Evolutionary conservation across 2,329 filamentous ascomycete genomes (phyloP).

Genomic region (Chrysoporthe deuterocubensis): DNA sequence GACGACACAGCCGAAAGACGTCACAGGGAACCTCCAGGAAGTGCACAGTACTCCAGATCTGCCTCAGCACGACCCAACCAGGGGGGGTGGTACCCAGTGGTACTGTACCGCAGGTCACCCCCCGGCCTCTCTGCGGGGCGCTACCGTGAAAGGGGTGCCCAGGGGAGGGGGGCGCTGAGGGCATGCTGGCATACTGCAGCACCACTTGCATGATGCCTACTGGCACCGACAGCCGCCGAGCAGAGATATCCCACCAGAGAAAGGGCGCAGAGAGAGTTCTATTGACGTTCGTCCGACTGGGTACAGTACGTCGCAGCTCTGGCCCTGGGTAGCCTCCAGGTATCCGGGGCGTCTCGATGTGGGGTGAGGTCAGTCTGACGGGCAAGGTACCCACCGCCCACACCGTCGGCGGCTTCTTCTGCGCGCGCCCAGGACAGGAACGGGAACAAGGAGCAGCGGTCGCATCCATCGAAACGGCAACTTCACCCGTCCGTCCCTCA

Average conservation of each 20-base stretch:
- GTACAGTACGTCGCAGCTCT: background rate
- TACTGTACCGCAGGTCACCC: background rate
- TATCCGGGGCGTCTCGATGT: background rate
- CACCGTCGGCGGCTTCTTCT: background rate
- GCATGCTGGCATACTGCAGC: background rate
- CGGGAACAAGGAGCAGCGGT: background rate
- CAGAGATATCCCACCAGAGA: background rate
- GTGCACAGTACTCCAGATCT: constrained; percentile 9
- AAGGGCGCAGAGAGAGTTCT: background rate
- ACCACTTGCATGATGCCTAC: background rate
- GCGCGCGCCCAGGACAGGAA: background rate
- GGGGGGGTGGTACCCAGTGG: background rate
- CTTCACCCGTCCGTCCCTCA: background rate
- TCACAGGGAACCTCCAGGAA: constrained; percentile 8
- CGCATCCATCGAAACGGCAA: background rate
- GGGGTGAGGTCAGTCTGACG: constrained; percentile 11
- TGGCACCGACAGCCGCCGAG: background rate
- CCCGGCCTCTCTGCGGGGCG: background rate
- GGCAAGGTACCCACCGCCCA: background rate
- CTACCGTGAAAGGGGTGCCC: background rate
- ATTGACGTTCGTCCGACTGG: background rate
- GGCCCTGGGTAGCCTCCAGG: background rate
- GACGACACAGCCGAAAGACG: constrained; percentile 19
- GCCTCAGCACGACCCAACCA: background rate
- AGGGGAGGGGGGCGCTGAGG: background rate